Evolutionary conservation across 345 rosid genomes (phyloP).

Genomic region (Hevea brasiliensis): DNA sequence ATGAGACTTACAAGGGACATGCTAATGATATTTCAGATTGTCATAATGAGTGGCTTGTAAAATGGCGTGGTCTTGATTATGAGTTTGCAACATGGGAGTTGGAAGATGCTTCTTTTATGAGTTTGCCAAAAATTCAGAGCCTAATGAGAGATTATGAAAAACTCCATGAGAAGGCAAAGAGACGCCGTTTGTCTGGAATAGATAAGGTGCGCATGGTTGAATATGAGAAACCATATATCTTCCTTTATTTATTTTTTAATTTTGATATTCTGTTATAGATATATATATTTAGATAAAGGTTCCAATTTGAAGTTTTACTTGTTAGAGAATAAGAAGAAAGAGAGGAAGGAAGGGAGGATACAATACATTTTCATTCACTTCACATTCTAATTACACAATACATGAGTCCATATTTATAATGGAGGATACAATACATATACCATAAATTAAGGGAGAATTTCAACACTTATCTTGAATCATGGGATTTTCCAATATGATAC

Average conservation of each 20-base stretch:
- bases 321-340: no score
- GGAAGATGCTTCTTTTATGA: slow-evolving; percentile 43
- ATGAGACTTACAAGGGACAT: slow-evolving; percentile 6
- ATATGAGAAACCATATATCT: not conserved
- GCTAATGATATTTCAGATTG: slow-evolving; percentile 16
- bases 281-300: not conserved
- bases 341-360: no score
- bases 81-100: slow-evolving; percentile 61
- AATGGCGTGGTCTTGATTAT: slow-evolving; percentile 61
- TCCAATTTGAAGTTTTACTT: not conserved
- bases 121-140: slow-evolving; percentile 30
- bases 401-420: no score
- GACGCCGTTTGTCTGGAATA: slow-evolving; percentile 1
- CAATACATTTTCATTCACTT: no score
- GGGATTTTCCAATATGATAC: no score
- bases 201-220: slow-evolving; percentile 32
- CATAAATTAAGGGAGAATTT: no score
- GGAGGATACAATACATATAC: no score
- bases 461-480: no score
- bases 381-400: no score
- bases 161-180: slow-evolving; percentile 33
- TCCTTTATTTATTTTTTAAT: not conserved
- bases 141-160: slow-evolving; percentile 46
- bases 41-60: slow-evolving; percentile 57
- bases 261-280: not conserved